Conservation (phyloP, 164 flowering plant species). For the Sextonia rubra region DNA sequence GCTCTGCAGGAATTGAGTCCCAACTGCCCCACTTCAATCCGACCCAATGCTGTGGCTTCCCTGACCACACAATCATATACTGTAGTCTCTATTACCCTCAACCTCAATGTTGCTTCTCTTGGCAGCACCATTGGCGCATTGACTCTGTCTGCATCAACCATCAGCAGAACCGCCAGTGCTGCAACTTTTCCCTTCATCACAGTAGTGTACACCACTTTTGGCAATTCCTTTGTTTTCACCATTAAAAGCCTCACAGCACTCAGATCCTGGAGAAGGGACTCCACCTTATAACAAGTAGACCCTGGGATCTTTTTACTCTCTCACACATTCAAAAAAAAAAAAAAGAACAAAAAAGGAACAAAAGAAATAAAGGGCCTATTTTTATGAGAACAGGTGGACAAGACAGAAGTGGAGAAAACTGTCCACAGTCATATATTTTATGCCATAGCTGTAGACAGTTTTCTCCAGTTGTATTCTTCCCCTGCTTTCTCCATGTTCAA, state of each 20-base stretch:
- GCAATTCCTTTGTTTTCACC: constrained; percentile 39
- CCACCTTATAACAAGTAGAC: neutral
- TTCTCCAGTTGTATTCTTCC: no score
- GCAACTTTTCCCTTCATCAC: constrained; percentile 38
- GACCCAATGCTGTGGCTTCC: constrained; percentile 34
- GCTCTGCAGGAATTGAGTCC: constrained; percentile 5
- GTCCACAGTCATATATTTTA: no score
- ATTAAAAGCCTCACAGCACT: constrained; percentile 31
- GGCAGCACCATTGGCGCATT: constrained; percentile 16
- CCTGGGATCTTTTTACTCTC: neutral
- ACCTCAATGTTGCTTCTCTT: constrained; percentile 13
- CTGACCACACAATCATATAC: constrained; percentile 41
- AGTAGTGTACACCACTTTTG: constrained; percentile 31
- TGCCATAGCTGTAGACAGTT: no score
- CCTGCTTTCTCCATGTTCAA: neutral
- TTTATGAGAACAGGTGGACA: no score
- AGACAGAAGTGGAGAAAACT: no score
- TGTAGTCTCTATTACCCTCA: constrained; percentile 22
- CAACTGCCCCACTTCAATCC: constrained; percentile 6
- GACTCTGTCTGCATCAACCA: constrained; percentile 40
- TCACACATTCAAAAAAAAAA: neutral
- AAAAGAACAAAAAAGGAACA: no score
- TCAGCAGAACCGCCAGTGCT: constrained; percentile 35
- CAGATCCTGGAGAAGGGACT: constrained; percentile 35
- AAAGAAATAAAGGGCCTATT: no score